Percentiles rank a stretch among this genome's conserved stretches.
phyloP scores from a whole-genome alignment of 2,329 filamentous ascomycete species.

The Fusarium odoratissimum region DNA sequence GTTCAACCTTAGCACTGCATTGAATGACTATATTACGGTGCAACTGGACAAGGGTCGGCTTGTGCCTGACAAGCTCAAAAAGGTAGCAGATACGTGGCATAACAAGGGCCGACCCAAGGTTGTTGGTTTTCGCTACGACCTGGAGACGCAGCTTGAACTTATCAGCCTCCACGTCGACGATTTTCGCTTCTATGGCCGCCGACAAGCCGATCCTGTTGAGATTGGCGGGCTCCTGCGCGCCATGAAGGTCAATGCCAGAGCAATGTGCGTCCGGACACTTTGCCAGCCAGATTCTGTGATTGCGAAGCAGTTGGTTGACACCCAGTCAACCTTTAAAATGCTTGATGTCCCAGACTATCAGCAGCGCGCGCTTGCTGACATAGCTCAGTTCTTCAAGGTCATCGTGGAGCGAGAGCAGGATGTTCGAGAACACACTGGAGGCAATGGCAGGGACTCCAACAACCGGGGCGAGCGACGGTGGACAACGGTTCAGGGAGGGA shows the following conservation, averaged over 20 bases:
- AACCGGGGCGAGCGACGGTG: constrained; percentile 15
- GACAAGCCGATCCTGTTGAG: constrained; percentile 56
- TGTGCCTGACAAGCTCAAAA: constrained; percentile 62
- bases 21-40: constrained; percentile 64
- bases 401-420: constrained; percentile 60
- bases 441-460: constrained; percentile 16
- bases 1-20: constrained; percentile 62
- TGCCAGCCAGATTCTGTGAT: constrained; percentile 69
- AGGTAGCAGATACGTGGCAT: constrained; percentile 63
- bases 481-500: constrained; percentile 2
- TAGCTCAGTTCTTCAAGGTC: constrained; percentile 65
- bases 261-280: constrained; percentile 65
- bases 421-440: constrained; percentile 40
- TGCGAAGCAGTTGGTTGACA: constrained; percentile 67
- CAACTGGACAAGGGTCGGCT: constrained; percentile 68
- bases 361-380: constrained; percentile 61
- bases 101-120: constrained; percentile 65
- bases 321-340: constrained; percentile 62
- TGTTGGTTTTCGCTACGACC: constrained; percentile 67
- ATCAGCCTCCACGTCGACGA: constrained; percentile 61
- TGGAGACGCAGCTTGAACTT: constrained; percentile 70
- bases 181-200: constrained; percentile 66
- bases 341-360: constrained; percentile 58
- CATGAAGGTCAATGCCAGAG: constrained; percentile 64
- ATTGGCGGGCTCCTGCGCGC: constrained; percentile 62